Evolutionary conservation across 371 early-diverging fungal species (phyloP).

Genomic region (Mortierella sp.): DNA sequence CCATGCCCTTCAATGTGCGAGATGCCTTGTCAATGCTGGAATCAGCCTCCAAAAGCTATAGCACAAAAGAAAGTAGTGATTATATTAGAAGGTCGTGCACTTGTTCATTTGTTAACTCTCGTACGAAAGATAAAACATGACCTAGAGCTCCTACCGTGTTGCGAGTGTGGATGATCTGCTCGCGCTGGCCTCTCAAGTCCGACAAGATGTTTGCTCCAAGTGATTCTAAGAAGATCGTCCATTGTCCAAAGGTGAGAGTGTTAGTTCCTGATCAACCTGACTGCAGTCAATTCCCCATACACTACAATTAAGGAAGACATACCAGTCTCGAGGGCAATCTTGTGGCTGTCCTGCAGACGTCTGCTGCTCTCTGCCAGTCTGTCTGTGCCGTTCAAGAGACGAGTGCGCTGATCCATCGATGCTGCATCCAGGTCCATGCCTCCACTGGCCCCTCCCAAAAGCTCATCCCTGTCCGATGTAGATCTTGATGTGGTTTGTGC

Average conservation of each 20-base stretch:
- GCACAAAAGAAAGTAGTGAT: slow-evolving; percentile 18
- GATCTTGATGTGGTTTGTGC: slow-evolving; percentile 55
- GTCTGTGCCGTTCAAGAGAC: slow-evolving; percentile 89
- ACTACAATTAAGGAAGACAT: not conserved
- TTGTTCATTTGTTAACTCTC: not conserved
- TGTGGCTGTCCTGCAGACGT: slow-evolving; percentile 90
- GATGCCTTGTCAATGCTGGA: slow-evolving; percentile 90
- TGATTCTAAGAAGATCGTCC: slow-evolving; percentile 64
- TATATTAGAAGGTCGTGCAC: not conserved
- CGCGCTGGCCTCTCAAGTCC: slow-evolving; percentile 88
- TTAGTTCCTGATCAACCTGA: not conserved
- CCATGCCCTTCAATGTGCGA: slow-evolving; percentile 92
- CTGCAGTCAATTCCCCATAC: too few species aligned
- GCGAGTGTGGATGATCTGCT: slow-evolving; percentile 89
- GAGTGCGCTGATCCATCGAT: slow-evolving; percentile 85
- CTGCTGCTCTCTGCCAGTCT: slow-evolving; percentile 82
- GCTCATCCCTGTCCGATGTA: slow-evolving; percentile 72
- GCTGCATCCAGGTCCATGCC: slow-evolving; percentile 71
- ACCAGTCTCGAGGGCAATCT: slow-evolving; percentile 93
- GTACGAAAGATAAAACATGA: not conserved
- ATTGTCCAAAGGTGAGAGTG: not conserved
- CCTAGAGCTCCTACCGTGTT: slow-evolving; percentile 75
- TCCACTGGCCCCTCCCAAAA: slow-evolving; percentile 68
- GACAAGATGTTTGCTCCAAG: slow-evolving; percentile 89
- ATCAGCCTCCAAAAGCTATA: slow-evolving; percentile 88